Evolutionary conservation across 441 rosid genomes (phyloP), one percentile per base, ranked within the genome.

Genomic region (Croton laevigatus): DNA sequence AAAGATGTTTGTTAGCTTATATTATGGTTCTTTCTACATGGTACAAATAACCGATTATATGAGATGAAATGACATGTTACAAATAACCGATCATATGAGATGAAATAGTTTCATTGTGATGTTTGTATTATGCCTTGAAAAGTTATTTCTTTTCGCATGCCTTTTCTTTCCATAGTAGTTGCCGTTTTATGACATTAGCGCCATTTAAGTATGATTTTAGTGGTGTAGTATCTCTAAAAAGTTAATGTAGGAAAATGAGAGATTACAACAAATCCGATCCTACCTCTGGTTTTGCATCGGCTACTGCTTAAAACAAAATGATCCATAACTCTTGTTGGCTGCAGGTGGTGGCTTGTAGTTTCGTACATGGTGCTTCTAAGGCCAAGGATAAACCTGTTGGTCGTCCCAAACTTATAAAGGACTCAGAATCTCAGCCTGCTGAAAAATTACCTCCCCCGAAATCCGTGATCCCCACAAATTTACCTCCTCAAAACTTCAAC

Each of bases 321-420:
- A 54, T 71, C 19, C 36, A 65, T 59, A 8, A 49, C 37, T 59
- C 62, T 70, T 72, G 69, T 62, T 78, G 75, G 71, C 53, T 76
- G 79, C 84, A 95, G 98, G 95, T 93, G 79, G 97, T 93, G 75
- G 85, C 86, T 8, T 93, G 97, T 87, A 95, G 95, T 82, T 95
- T 95, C 76, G 86, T 87, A 23, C 85, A 91, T 38, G 97, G 91
- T 32, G 82, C 83, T 74, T 69, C 90, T 19, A 95, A 87, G 83
- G 70, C 71, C 70, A 87, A 86, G 79, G 81, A 82, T 79, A 91
- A 77, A 76, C 83, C 72, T 71, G 72, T 83, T 34, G 84, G 77
- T 66, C 81, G 80, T 45, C 83, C 85, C 2, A 84, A 81, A 81
- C 81, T 65, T 52, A 81, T 76, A 2, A 78, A 81, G 75, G 83